phyloP scores from a whole-genome alignment of 345 rosid species.

The Gossypium australe region DNA sequence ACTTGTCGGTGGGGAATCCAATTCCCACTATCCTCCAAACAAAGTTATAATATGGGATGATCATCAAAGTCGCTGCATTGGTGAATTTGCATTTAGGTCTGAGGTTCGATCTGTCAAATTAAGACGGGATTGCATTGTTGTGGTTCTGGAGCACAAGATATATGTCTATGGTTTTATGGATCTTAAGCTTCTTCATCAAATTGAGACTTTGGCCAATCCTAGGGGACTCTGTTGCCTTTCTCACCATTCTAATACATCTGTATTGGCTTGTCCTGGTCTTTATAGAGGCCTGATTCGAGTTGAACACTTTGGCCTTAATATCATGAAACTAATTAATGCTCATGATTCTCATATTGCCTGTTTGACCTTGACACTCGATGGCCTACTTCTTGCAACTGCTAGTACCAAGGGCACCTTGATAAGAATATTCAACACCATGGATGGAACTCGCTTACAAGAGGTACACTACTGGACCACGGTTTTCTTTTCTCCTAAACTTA shows the following conservation, averaged over 20 bases:
- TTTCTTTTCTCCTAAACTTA: background rate
- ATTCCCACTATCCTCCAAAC: constrained; percentile 76
- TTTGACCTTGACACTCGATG: constrained; percentile 81
- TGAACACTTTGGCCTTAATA: constrained; percentile 77
- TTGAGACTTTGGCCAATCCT: constrained; percentile 72
- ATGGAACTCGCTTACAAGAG: constrained; percentile 87
- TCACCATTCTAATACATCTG: constrained; percentile 61
- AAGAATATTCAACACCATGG: constrained; percentile 91
- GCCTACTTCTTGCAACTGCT: constrained; percentile 86
- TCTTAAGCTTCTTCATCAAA: constrained; percentile 78
- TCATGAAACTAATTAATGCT: constrained; percentile 62
- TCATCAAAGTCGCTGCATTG: constrained; percentile 74
- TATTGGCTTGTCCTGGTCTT: constrained; percentile 86
- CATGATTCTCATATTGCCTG: constrained; percentile 79
- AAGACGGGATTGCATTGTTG: constrained; percentile 66
- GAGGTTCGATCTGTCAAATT: constrained; percentile 74
- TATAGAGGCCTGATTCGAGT: constrained; percentile 73
- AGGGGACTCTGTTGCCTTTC: constrained; percentile 90
- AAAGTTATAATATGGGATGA: constrained; percentile 94
- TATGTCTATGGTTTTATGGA: constrained; percentile 71
- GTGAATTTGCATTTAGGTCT: constrained; percentile 76
- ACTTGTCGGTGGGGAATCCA: constrained; percentile 64
- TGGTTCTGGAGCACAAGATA: constrained; percentile 86
- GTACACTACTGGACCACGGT: constrained; percentile 24
- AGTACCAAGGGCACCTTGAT: constrained; percentile 84